These are phyloP conservation scores for Saccharomyces hybrid DNA, from an alignment of 1,139 yeast species.

Conservation along the genomic window DNA sequence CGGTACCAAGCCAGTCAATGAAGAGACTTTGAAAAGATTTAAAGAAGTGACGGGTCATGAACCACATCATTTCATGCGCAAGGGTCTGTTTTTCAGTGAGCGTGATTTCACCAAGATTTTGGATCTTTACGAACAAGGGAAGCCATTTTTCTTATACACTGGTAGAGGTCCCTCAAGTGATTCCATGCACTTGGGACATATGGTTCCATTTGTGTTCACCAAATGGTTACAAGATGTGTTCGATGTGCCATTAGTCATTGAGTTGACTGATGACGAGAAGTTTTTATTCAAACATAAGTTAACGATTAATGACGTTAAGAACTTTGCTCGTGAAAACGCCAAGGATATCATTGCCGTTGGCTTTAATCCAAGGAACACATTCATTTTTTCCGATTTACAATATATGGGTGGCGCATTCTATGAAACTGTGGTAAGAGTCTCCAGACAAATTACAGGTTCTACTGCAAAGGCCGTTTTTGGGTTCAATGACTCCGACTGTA, in stretches of 20 bases:
- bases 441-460: conserved; percentile 91
- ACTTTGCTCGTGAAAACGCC: conserved; percentile 72
- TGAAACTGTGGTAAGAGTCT: conserved; percentile 85
- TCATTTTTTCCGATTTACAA: conserved; percentile 83
- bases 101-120: conserved; percentile 76
- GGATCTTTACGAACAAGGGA: conserved; percentile 86
- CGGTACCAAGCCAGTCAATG: conserved; percentile 70
- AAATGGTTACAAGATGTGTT: conserved; percentile 98
- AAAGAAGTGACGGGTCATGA: conserved; percentile 74
- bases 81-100: conserved; percentile 91
- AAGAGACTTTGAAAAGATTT: conserved; percentile 70
- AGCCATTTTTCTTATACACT: conserved; percentile 90
- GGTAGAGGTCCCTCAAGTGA: conserved; percentile 97
- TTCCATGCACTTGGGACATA: conserved; percentile 94
- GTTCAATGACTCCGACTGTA: conserved; percentile 87
- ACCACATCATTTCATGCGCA: conserved; percentile 87
- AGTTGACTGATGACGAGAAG: conserved; percentile 96
- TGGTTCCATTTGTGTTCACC: conserved; percentile 91
- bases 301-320: conserved; percentile 80
- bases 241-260: conserved; percentile 92
- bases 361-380: conserved; percentile 88
- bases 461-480: conserved; percentile 98
- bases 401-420: conserved; percentile 93
- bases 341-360: conserved; percentile 94
- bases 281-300: conserved; percentile 87